Evolutionary conservation across 306 rosid species (phyloP).

Genomic region (Luffa acutangula): DNA sequence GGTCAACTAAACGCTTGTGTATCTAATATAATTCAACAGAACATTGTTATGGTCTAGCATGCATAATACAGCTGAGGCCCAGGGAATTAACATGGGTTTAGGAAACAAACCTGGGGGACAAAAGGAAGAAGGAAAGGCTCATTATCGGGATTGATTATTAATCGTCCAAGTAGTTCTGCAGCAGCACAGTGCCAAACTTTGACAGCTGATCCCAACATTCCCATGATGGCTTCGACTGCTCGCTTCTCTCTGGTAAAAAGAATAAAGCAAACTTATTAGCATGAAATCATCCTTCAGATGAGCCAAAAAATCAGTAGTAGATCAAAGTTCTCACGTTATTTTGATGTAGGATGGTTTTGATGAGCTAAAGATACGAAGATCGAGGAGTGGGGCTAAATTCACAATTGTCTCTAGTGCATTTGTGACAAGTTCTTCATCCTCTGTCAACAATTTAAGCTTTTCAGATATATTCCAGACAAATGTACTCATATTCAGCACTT

Average conservation of each 20-base stretch:
- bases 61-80: not conserved
- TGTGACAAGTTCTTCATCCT: constrained; percentile 98
- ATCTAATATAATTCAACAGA: constrained; percentile 39
- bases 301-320: not conserved
- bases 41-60: constrained; percentile 1
- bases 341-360: constrained; percentile 85
- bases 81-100: not conserved
- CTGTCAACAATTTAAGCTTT: constrained; percentile 32
- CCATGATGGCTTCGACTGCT: constrained; percentile 88
- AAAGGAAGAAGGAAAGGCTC: constrained; percentile 84
- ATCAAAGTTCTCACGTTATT: constrained; percentile 62
- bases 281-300: not conserved
- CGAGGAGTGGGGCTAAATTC: constrained; percentile 86
- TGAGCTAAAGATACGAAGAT: constrained; percentile 88
- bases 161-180: constrained; percentile 91
- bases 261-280: constrained; percentile 13
- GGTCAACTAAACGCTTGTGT: constrained; percentile 82
- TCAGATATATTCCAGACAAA: constrained; percentile 3
- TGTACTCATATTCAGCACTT: not conserved
- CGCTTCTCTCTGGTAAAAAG: constrained; percentile 58
- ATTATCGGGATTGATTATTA: constrained; percentile 88
- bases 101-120: constrained; percentile 56
- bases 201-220: constrained; percentile 71
- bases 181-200: constrained; percentile 96
- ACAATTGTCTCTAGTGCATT: constrained; percentile 94